Percentiles rank a stretch among this genome's conserved stretches.
phyloP scores from a whole-genome alignment of 2,329 filamentous ascomycete species.

The Bipolaris zeicola region DNA sequence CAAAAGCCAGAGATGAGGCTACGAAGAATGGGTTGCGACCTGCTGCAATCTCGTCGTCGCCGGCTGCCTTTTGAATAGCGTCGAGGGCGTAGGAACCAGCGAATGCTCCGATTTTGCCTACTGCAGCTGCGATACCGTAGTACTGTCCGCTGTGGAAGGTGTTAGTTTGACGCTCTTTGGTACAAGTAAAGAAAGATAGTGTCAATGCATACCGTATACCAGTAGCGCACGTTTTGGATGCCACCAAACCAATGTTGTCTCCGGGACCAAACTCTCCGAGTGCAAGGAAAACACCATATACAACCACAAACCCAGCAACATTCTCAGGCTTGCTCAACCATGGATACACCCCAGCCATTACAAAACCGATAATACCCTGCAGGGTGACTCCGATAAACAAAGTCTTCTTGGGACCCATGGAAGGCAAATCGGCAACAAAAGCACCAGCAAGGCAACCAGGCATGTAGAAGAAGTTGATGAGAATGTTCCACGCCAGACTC shows the following conservation, averaged over 20 bases:
- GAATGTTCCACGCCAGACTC: constrained; percentile 83
- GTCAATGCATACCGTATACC: constrained; percentile 62
- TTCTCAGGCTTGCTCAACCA: constrained; percentile 69
- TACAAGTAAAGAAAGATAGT: not conserved
- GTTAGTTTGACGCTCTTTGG: not conserved
- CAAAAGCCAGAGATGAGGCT: constrained; percentile 75
- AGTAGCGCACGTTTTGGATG: constrained; percentile 86
- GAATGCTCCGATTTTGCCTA: constrained; percentile 82
- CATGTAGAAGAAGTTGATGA: constrained; percentile 88
- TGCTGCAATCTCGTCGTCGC: constrained; percentile 50
- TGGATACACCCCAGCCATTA: constrained; percentile 80
- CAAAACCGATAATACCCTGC: constrained; percentile 82
- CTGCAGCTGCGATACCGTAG: constrained; percentile 72
- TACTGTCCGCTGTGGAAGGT: constrained; percentile 65
- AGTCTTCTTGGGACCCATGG: constrained; percentile 76
- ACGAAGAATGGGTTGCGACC: constrained; percentile 93
- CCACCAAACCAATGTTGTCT: constrained; percentile 87
- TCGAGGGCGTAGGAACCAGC: constrained; percentile 84
- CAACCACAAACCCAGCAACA: constrained; percentile 76
- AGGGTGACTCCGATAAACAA: constrained; percentile 71
- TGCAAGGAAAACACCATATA: constrained; percentile 78
- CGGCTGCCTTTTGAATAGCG: constrained; percentile 56
- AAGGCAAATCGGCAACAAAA: constrained; percentile 69
- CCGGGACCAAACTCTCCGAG: constrained; percentile 84
- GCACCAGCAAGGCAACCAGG: constrained; percentile 81